phyloP scores from a whole-genome alignment of 2,329 filamentous ascomycete genomes.

The Aspergillus terreus region DNA sequence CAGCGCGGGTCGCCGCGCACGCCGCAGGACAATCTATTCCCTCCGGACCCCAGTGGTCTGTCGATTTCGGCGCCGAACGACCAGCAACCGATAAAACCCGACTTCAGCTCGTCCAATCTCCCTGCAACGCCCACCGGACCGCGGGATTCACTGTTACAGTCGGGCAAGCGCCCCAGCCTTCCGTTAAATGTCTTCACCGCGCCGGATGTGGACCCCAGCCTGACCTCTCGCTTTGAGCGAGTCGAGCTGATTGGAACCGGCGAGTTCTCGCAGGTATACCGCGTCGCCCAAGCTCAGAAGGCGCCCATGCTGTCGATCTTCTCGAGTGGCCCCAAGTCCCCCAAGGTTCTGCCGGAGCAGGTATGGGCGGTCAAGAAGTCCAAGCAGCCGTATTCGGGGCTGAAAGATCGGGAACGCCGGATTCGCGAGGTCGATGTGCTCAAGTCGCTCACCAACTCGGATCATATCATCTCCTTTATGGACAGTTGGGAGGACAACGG shows the following conservation, averaged over 20 bases:
- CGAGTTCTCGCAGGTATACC: constrained; percentile 91
- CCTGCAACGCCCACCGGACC: constrained; percentile 80
- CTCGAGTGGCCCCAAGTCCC: constrained; percentile 48
- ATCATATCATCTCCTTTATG: constrained; percentile 80
- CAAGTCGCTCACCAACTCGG: constrained; percentile 69
- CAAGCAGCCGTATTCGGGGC: constrained; percentile 72
- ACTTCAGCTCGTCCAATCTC: constrained; percentile 46
- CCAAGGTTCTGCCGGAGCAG: constrained; percentile 52
- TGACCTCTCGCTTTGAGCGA: constrained; percentile 73
- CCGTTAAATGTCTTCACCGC: constrained; percentile 68
- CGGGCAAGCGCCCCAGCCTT: constrained; percentile 60
- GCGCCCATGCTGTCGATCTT: constrained; percentile 39
- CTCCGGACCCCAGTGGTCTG: constrained; percentile 75
- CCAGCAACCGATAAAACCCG: constrained; percentile 35
- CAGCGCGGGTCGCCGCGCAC: constrained; percentile 65
- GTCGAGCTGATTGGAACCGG: constrained; percentile 79
- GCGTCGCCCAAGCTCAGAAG: constrained; percentile 55
- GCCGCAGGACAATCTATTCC: constrained; percentile 69
- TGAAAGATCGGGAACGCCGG: constrained; percentile 76
- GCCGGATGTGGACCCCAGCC: constrained; percentile 69
- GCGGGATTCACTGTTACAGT: constrained; percentile 55
- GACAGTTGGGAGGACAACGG: constrained; percentile 84
- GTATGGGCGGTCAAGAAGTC: constrained; percentile 95
- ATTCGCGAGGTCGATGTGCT: constrained; percentile 80
- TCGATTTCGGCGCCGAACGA: constrained; percentile 69